phyloP scores from a whole-genome alignment of 257 asterid species.

The Scutellaria baicalensis region DNA sequence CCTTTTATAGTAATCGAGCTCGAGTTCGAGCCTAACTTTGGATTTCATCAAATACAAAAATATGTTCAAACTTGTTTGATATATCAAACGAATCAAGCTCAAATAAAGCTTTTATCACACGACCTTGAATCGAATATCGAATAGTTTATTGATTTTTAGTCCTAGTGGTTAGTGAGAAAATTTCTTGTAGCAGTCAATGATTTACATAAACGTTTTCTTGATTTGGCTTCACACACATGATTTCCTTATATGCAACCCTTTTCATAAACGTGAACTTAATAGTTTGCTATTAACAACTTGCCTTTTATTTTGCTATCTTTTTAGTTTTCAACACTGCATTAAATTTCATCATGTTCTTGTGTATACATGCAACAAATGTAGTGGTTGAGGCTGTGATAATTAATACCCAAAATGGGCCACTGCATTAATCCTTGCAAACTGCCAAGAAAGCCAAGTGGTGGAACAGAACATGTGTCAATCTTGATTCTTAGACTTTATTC shows the following conservation, averaged over 20 bases:
- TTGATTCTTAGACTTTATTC: constrained; percentile 14
- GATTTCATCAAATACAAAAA: too few species aligned
- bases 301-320: constrained; percentile 1
- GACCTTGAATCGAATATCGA: too few species aligned
- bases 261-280: neutral
- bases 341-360: constrained; percentile 11
- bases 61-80: too few species aligned
- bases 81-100: too few species aligned
- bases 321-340: constrained; percentile 16
- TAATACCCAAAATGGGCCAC: constrained; percentile 22
- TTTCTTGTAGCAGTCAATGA: neutral
- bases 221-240: constrained; percentile 6
- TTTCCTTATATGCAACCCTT: neutral
- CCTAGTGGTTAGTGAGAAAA: too few species aligned
- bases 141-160: too few species aligned
- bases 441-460: constrained; percentile 16
- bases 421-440: constrained; percentile 25
- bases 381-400: constrained; percentile 40
- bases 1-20: too few species aligned
- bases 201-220: constrained; percentile 2
- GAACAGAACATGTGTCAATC: constrained; percentile 11
- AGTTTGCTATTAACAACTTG: neutral
- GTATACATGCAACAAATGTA: constrained; percentile 28
- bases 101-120: too few species aligned
- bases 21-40: too few species aligned